Percentiles rank a stretch among this genome's conserved stretches.
These are phyloP conservation scores for Pseudogymnoascus sp. DNA, from an alignment of 2,329 filamentous ascomycete genomes.

Conservation along the genomic window DNA sequence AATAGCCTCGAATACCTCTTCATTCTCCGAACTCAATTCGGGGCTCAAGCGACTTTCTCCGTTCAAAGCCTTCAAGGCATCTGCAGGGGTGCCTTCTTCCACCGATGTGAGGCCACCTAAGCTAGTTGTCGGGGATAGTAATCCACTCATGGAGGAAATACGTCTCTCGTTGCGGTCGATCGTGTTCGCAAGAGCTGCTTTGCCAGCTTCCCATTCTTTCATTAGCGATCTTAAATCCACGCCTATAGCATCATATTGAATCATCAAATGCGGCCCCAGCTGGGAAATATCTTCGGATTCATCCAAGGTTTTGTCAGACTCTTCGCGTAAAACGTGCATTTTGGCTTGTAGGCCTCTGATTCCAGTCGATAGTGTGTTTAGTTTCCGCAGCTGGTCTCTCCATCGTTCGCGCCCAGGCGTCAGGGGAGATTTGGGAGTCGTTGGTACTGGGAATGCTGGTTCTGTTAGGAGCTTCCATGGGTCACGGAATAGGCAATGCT, in stretches of 20 bases:
- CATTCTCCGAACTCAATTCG: constrained; percentile 52
- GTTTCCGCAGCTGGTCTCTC: constrained; percentile 77
- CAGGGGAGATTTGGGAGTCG: constrained; percentile 50
- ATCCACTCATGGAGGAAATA: constrained; percentile 50
- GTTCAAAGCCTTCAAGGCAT: constrained; percentile 70
- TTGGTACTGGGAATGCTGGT: constrained; percentile 44
- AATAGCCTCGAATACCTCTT: constrained; percentile 86
- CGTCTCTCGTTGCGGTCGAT: constrained; percentile 74
- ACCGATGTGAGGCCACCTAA: constrained; percentile 61
- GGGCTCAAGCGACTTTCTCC: constrained; percentile 53
- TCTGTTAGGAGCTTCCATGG: constrained; percentile 21
- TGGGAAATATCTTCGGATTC: constrained; percentile 65
- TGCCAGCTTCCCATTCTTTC: constrained; percentile 81
- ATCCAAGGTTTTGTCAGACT: constrained; percentile 73
- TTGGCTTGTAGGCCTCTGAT: constrained; percentile 92
- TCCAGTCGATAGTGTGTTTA: constrained; percentile 80
- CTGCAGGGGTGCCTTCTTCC: constrained; percentile 50
- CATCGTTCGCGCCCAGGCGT: constrained; percentile 75
- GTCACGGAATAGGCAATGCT: constrained; percentile 28
- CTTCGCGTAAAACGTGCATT: constrained; percentile 82
- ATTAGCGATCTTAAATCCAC: constrained; percentile 73
- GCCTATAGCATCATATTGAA: constrained; percentile 92
- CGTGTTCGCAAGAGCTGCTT: constrained; percentile 69
- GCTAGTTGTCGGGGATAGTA: constrained; percentile 50
- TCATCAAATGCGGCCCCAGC: constrained; percentile 68